These are phyloP conservation scores for Blastobotrys arbuscula DNA, from an alignment of 1,139 yeast genomes.

Conservation along the genomic window DNA sequence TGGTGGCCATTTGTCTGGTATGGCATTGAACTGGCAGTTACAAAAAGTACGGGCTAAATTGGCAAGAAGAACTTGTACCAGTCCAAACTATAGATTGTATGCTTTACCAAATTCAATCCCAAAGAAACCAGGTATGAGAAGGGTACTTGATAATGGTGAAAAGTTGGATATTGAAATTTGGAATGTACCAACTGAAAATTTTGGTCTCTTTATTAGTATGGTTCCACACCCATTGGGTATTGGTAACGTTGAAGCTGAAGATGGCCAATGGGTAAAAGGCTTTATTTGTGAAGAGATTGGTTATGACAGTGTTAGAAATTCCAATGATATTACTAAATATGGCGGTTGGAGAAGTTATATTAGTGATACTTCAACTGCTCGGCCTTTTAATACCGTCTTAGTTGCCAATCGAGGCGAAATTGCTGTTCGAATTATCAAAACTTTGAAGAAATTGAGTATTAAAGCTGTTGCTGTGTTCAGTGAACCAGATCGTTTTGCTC, in stretches of 20 bases:
- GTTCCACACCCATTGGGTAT: slow-evolving; percentile 95
- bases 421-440: slow-evolving; percentile 87
- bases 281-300: slow-evolving; percentile 92
- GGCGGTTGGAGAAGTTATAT: slow-evolving; percentile 88
- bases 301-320: slow-evolving; percentile 54
- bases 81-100: slow-evolving; percentile 67
- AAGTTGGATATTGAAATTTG: slow-evolving; percentile 72
- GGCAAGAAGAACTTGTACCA: slow-evolving; percentile 58
- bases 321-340: slow-evolving; percentile 69
- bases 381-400: slow-evolving; percentile 75
- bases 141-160: slow-evolving; percentile 54
- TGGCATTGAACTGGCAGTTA: slow-evolving; percentile 92
- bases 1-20: slow-evolving; percentile 88
- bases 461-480: slow-evolving; percentile 83
- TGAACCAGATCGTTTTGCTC: slow-evolving; percentile 82
- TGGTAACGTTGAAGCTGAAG: slow-evolving; percentile 77
- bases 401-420: slow-evolving; percentile 98
- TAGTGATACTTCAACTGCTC: slow-evolving; percentile 36
- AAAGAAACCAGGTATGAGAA: slow-evolving; percentile 86
- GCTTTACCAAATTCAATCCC: slow-evolving; percentile 74
- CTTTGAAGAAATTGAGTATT: slow-evolving; percentile 74
- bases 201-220: slow-evolving; percentile 78
- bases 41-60: slow-evolving; percentile 79
- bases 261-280: slow-evolving; percentile 83
- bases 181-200: slow-evolving; percentile 66